A percentile compares a stretch with the other conserved stretches of the same genome.
Evolutionary conservation across 2,329 filamentous ascomycete genomes (phyloP).

Genomic region (Neofusicoccum umdonicola): DNA sequence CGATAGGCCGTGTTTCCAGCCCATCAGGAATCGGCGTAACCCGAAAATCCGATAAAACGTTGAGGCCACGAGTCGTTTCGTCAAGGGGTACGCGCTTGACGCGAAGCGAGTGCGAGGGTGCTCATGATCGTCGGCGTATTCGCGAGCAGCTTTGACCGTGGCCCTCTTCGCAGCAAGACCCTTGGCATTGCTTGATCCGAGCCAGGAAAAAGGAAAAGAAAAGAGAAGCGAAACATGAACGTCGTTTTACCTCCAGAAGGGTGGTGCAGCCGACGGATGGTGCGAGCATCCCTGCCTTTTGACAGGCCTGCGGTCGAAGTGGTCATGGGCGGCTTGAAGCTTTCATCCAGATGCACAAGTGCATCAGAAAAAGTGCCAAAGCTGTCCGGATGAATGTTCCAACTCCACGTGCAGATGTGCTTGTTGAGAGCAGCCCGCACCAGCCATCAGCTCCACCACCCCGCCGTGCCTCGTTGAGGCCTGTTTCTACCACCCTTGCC

Average conservation of each 20-base stretch:
- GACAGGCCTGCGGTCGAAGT: too few relatives aligned
- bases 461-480: not conserved
- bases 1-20: not conserved
- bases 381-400: too few relatives aligned
- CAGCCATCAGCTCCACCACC: too few relatives aligned
- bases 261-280: too few relatives aligned
- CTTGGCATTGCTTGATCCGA: slow-evolving; percentile 12
- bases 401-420: too few relatives aligned
- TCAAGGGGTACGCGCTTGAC: not conserved
- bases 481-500: not conserved
- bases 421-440: too few relatives aligned
- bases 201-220: not conserved
- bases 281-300: too few relatives aligned
- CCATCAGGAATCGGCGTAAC: not conserved
- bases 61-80: slow-evolving; percentile 9
- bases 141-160: not conserved
- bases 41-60: slow-evolving; percentile 6
- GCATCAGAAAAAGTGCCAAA: too few relatives aligned
- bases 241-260: not conserved
- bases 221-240: not conserved
- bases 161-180: not conserved
- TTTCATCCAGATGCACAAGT: too few relatives aligned
- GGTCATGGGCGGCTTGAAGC: too few relatives aligned
- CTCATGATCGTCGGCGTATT: not conserved
- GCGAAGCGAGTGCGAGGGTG: not conserved